Evolutionary conservation across 306 rosid genomes (phyloP), one percentile per base, ranked within the genome.

Genomic region (Trifolium subterraneum): DNA sequence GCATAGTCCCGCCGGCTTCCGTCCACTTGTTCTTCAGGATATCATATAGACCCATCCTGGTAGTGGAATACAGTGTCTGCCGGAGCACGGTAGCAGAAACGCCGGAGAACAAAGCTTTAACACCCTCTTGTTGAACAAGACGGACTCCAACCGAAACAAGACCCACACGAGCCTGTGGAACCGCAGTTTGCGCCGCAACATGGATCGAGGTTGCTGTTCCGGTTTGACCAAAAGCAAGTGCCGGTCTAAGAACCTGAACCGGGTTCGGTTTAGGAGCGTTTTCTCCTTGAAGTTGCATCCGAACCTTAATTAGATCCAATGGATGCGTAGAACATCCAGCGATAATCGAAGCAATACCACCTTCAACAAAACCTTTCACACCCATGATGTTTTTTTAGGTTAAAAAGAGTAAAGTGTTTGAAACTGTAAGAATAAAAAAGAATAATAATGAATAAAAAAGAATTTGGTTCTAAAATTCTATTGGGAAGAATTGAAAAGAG

Each of bases 241-340:
- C 90, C 0, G 90, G 92, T 9, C 96, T 85, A 19, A 90, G 76
- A 2, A 14, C 16, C 0, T 77, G 87, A n/a, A 77, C 59, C 2
- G 87, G 79, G 38, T 54, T 74, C 3, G 86, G 73, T 15, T 39
- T 83, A 0, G 84, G 76, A 6, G 76, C 82, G 10, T 19, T 78
- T 65, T 90, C 96, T 0, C 96, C 96, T 74, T 90, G 96, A 70
- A 90, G 96, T 64, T 90, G 96, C 96, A 90, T 90, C 8, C 96
- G 96, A 78, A 90, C 96, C 84, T 90, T 90, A 68, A 90, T 70
- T 3, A 90, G 86, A 66, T 90, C 96, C 2, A 90, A 77, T 1
- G 92, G 96, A 67, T 90, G 96, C 3, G 92, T 90, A n/a, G 89
- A 72, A 52, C 92, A 86, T 1, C 96, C 96, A 0, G 96, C 96